phyloP scores from a whole-genome alignment of 257 asterid genomes.

The Nicotiana noctiflora region DNA sequence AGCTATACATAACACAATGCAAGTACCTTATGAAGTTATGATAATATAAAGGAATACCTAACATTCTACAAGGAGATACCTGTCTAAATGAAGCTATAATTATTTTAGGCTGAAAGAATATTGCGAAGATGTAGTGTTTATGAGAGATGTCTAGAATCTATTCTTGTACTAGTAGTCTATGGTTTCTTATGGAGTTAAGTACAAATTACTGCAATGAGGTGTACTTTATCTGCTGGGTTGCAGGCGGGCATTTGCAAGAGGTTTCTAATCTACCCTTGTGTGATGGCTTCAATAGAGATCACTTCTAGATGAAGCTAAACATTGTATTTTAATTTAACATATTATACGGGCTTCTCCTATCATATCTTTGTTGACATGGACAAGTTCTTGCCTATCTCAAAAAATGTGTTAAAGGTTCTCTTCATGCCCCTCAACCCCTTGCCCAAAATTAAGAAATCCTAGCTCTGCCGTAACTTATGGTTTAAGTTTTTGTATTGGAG shows the following conservation, averaged over 20 bases:
- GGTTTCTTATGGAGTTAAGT: neutral
- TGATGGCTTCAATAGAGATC: too few species aligned
- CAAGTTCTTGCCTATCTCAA: neutral
- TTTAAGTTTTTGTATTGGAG: neutral
- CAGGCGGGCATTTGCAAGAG: too few species aligned
- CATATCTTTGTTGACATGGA: neutral
- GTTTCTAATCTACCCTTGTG: too few species aligned
- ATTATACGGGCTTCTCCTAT: neutral
- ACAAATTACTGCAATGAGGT: neutral
- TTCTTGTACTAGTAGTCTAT: neutral
- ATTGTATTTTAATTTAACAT: neutral
- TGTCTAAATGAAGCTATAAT: neutral
- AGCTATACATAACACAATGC: too few species aligned
- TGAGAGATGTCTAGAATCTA: neutral
- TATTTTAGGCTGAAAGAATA: neutral
- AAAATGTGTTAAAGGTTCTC: neutral
- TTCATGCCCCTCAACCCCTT: neutral
- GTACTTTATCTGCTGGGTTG: too few species aligned
- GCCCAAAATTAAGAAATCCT: neutral
- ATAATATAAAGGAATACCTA: neutral
- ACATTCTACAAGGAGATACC: neutral
- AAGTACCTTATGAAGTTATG: neutral
- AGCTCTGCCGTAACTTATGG: neutral
- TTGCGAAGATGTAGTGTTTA: neutral
- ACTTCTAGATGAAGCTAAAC: neutral